A percentile compares a stretch with the other conserved stretches of the same genome.
phyloP scores from a whole-genome alignment of 805 yeast genomes.

The Monosporozyma aquatica region DNA sequence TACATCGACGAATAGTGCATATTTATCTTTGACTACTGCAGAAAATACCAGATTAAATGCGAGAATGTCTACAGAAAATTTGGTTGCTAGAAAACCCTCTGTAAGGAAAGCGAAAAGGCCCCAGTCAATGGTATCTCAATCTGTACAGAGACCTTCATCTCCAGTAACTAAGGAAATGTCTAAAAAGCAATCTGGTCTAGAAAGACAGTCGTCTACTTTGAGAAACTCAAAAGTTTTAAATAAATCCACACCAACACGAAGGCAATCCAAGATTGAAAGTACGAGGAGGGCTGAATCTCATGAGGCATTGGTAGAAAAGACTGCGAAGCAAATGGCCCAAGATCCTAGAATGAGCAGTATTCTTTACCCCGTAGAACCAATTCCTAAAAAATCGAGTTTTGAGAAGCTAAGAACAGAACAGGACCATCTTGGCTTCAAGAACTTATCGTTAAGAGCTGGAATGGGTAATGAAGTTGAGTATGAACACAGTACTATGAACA shows the following conservation, averaged over 20 bases:
- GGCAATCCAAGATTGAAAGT: not conserved
- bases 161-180: conserved; percentile 11
- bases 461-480: conserved; percentile 6
- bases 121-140: conserved; percentile 13
- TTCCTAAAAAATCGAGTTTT: conserved; percentile 45
- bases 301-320: conserved; percentile 11
- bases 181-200: conserved; percentile 11
- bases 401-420: conserved; percentile 36
- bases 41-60: conserved; percentile 73
- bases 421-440: conserved; percentile 32
- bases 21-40: conserved; percentile 62
- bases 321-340: conserved; percentile 12
- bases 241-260: not conserved
- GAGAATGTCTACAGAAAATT: conserved; percentile 36
- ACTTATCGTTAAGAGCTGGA: conserved; percentile 30
- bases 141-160: conserved; percentile 9
- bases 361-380: conserved; percentile 33
- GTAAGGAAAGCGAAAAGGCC: conserved; percentile 14
- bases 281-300: not conserved
- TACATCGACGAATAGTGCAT: conserved; percentile 52
- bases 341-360: conserved; percentile 13
- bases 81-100: conserved; percentile 2
- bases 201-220: not conserved
- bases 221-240: not conserved
- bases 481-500: conserved; percentile 5